A percentile compares a stretch with the other conserved stretches of the same genome.
These are phyloP conservation scores for Uncinocarpus reesii DNA, from an alignment of 2,329 filamentous ascomycete genomes.

Conservation along the genomic window DNA sequence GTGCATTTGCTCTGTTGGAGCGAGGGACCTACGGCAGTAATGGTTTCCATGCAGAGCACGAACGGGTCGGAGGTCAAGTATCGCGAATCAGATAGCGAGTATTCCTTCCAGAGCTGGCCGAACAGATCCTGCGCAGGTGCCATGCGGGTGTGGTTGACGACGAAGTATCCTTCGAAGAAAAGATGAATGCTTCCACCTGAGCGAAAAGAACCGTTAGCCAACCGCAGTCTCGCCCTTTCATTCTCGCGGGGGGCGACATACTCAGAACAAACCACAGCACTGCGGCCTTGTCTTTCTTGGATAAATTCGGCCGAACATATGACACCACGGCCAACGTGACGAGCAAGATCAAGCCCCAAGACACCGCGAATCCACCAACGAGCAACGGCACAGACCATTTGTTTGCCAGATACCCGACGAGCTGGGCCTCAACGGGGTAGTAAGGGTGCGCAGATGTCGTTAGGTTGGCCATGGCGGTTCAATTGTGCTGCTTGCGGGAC, in stretches of 20 bases:
- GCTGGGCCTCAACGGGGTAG: conserved; percentile 54
- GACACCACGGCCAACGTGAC: conserved; percentile 47
- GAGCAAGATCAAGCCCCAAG: conserved; percentile 48
- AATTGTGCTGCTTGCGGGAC: background rate
- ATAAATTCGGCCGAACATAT: conserved; percentile 44
- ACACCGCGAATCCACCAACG: conserved; percentile 49
- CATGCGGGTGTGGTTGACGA: conserved; percentile 57
- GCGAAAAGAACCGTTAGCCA: background rate
- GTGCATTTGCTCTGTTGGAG: background rate
- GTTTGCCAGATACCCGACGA: conserved; percentile 58
- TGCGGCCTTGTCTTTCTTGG: conserved; percentile 45
- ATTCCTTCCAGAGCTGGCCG: conserved; percentile 88
- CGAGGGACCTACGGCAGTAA: conserved; percentile 56
- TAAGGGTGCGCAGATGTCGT: conserved; percentile 50
- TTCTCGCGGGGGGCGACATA: conserved; percentile 37
- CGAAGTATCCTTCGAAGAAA: conserved; percentile 79
- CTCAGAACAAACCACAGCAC: conserved; percentile 70
- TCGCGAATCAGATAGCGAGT: conserved; percentile 73
- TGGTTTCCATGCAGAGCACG: conserved; percentile 75
- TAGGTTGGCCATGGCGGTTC: conserved; percentile 14
- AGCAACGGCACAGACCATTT: conserved; percentile 50
- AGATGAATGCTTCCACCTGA: conserved; percentile 53
- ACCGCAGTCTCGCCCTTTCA: conserved; percentile 6
- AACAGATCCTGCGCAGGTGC: conserved; percentile 60
- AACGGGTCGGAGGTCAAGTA: conserved; percentile 75